Evolutionary conservation across 2,329 filamentous ascomycete species (phyloP), one percentile per base, ranked within the genome.

Genomic region (Daldinia eschscholtzii): DNA sequence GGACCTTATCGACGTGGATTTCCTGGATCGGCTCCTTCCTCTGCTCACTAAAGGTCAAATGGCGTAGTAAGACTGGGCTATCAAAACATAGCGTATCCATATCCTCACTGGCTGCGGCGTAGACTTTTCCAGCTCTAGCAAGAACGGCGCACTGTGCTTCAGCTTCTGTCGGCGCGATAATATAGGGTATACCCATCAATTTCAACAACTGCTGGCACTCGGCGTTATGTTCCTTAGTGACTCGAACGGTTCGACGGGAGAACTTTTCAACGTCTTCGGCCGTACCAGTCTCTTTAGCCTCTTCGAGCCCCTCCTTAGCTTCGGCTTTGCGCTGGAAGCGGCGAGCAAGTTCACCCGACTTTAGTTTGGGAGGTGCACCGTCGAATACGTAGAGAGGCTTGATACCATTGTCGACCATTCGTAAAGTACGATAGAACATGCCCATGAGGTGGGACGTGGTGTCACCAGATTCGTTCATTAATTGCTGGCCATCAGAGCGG

Each of bases 11-110:
- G 15, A 98, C 83, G 76, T 93, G 91, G 57, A 99, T 97, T 80
- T 99, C 96, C 76, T 97, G 94, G 74, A 99, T 98, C 0, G 96
- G 96, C 79, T 98, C 94, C 82, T 99, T 99, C 71, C 95, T 88
- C 83, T 97, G 94, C 84, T 99, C 96, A 78, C 93, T 97, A 80
- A 98, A 98, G 1, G 96, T 99, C 71, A 99, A 87, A 81, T 99
- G 94, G 57, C 96, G 88, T 71, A 99, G 83, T 53, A 99, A 83
- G 66, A 99, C 94, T 0, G 96, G 96, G 58, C 94, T 87, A 76
- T 98, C 90, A 81, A 99, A 99, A 77, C 95, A 98, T 62, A 99
- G 84, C 0, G 96, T 99, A 78, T 99, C 96, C 96, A 99, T 99
- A 82, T 99, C 96, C 82, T 99, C 96, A 72, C 93, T 97, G 2